These are phyloP conservation scores for Cercospora citrullina DNA, from an alignment of 2,329 filamentous ascomycete species.

Conservation along the genomic window DNA sequence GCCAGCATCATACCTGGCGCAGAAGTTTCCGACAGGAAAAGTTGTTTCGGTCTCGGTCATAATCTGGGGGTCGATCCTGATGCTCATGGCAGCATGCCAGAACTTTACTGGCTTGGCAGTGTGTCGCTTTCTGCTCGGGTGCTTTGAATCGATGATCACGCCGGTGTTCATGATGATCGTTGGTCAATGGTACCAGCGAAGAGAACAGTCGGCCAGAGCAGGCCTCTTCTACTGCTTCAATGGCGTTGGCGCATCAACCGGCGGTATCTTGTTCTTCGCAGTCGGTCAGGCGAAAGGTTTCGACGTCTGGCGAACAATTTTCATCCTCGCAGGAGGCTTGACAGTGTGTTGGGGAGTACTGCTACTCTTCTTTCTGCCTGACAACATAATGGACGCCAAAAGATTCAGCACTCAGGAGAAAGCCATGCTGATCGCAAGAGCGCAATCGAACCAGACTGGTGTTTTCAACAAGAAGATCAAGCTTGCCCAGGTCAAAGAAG, in stretches of 20 bases:
- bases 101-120: constrained; percentile 61
- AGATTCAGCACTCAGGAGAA: constrained; percentile 61
- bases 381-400: constrained; percentile 69
- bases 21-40: constrained; percentile 39
- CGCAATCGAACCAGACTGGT: constrained; percentile 48
- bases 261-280: constrained; percentile 64
- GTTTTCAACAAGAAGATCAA: constrained; percentile 53
- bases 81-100: constrained; percentile 60
- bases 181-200: constrained; percentile 67
- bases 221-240: constrained; percentile 71
- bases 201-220: constrained; percentile 48
- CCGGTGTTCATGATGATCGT: constrained; percentile 35
- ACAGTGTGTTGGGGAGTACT: constrained; percentile 64
- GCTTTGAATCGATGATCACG: constrained; percentile 68
- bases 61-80: constrained; percentile 62
- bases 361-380: constrained; percentile 63
- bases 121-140: constrained; percentile 65
- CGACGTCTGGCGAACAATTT: constrained; percentile 56
- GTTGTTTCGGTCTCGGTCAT: constrained; percentile 50
- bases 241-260: constrained; percentile 68
- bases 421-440: constrained; percentile 51
- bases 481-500: constrained; percentile 55
- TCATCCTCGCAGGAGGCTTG: constrained; percentile 63
- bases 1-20: constrained; percentile 33
- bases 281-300: constrained; percentile 40